Conservation (phyloP, 2,329 filamentous ascomycete species). For the Apiospora aurea region DNA sequence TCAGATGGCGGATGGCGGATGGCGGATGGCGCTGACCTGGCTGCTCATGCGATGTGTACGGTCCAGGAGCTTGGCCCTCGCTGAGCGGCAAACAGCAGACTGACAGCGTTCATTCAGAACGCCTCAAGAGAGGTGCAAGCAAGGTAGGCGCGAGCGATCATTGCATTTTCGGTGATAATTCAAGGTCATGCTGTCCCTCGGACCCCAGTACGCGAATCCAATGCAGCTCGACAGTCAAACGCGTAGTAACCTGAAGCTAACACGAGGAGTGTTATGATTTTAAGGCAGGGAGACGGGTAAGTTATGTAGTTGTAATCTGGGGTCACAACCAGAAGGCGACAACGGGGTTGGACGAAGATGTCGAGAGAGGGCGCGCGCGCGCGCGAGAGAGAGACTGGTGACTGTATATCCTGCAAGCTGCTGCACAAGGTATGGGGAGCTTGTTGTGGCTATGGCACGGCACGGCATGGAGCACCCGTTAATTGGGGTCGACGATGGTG, state of each 20-base stretch:
- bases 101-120: background rate
- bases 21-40: background rate
- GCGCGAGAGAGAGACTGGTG: background rate
- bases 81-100: background rate
- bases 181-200: background rate
- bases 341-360: background rate
- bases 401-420: constrained; percentile 8
- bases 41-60: background rate
- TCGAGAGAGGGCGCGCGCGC: background rate
- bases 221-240: background rate
- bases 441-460: constrained; percentile 18
- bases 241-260: background rate
- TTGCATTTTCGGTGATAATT: background rate
- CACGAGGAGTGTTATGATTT: constrained; percentile 9
- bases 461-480: constrained; percentile 14
- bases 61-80: background rate
- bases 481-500: constrained; percentile 16
- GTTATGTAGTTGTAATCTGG: background rate
- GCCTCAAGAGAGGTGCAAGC: background rate
- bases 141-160: background rate
- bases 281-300: background rate
- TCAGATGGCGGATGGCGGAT: constrained; percentile 13
- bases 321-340: background rate
- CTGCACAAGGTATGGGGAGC: constrained; percentile 10
- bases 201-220: background rate